These are phyloP conservation scores for Penicillium sp. DNA, from an alignment of 2,329 filamentous ascomycete genomes.

Conservation along the genomic window DNA sequence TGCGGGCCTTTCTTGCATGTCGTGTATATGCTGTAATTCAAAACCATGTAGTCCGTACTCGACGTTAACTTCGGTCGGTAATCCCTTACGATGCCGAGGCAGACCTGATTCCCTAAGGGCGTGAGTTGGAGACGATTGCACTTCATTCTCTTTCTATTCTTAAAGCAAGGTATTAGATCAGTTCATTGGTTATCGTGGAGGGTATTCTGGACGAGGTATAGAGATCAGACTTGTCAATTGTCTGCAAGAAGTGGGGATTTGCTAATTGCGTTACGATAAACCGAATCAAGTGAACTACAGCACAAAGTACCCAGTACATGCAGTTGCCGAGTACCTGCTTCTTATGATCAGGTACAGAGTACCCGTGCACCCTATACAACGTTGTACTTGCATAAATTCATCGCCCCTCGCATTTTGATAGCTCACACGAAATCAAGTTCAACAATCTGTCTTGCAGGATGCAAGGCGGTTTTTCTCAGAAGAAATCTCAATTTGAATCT, in stretches of 20 bases:
- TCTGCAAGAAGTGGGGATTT: constrained; percentile 1
- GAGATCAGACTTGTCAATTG: neutral
- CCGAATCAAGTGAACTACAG: neutral
- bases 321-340: neutral
- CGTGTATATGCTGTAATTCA: too few relatives aligned
- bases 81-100: too few relatives aligned
- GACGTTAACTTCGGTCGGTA: too few relatives aligned
- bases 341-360: neutral
- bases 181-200: too few relatives aligned
- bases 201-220: too few relatives aligned
- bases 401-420: constrained; percentile 15
- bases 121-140: too few relatives aligned
- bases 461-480: constrained; percentile 14
- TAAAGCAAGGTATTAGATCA: neutral
- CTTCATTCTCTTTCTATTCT: too few relatives aligned
- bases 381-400: neutral
- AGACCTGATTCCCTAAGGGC: too few relatives aligned
- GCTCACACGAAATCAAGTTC: constrained; percentile 7
- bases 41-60: too few relatives aligned
- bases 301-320: constrained; percentile 7
- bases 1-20: too few relatives aligned
- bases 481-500: neutral
- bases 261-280: neutral
- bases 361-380: neutral
- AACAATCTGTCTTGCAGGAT: constrained; percentile 8